Evolutionary conservation across 306 rosid genomes (phyloP).

Genomic region (Purshia tridentata): DNA sequence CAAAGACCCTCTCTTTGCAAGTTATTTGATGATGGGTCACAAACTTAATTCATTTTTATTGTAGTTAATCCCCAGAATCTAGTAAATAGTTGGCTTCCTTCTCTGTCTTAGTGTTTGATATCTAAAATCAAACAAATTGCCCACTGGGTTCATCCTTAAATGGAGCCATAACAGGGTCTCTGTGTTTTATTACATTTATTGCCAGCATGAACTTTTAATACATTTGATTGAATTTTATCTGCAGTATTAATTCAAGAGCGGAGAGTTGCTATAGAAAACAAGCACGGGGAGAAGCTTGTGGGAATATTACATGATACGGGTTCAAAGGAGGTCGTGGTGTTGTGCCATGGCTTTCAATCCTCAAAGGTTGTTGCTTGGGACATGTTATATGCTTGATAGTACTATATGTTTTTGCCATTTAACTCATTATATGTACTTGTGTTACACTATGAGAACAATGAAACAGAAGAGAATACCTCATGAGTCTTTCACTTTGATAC

Average conservation of each 20-base stretch:
- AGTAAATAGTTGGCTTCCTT: too few species aligned
- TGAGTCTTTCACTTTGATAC: too few species aligned
- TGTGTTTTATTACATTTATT: background rate
- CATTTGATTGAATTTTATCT: background rate
- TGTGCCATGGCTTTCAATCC: slow-evolving; percentile 89
- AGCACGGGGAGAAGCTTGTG: slow-evolving; percentile 65
- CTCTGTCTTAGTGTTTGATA: background rate
- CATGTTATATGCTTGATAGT: background rate
- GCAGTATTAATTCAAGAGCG: slow-evolving; percentile 36
- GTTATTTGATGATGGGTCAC: slow-evolving; percentile 1
- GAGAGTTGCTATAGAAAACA: slow-evolving; percentile 46
- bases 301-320: slow-evolving; percentile 72
- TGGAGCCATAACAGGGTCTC: background rate
- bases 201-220: background rate
- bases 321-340: slow-evolving; percentile 57
- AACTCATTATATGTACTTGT: background rate
- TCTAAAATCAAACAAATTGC: background rate
- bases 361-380: slow-evolving; percentile 54
- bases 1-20: background rate
- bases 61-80: too few species aligned
- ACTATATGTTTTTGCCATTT: background rate
- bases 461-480: too few species aligned
- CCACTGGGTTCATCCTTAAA: background rate
- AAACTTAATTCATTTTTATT: background rate
- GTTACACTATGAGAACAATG: too few species aligned